Evolutionary conservation across 306 rosid species (phyloP).

Genomic region (Sphenostylis stenocarpa): DNA sequence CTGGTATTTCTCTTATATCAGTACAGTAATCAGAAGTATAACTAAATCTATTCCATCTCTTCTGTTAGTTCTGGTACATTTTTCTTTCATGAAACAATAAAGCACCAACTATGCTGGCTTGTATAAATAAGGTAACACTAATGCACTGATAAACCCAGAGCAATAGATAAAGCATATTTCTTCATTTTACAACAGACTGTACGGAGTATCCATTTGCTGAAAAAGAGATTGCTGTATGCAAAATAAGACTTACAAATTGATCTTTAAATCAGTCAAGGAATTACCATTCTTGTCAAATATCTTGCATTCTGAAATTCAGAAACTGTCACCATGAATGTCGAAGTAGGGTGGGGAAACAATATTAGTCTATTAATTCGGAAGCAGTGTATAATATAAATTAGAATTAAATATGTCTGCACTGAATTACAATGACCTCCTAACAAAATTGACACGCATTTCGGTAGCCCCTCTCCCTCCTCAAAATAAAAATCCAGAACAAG

Average conservation of each 20-base stretch:
- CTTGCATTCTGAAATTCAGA: slow-evolving; percentile 4
- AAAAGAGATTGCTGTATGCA: neutral
- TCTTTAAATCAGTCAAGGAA: neutral
- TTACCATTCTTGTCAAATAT: neutral
- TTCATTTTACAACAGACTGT: neutral
- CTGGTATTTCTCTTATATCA: neutral
- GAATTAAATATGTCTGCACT: neutral
- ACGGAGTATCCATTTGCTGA: neutral
- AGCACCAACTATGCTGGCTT: neutral
- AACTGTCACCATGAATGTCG: neutral
- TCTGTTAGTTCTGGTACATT: neutral
- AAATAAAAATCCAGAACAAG: slow-evolving; percentile 19
- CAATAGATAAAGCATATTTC: neutral
- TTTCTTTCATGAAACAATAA: neutral
- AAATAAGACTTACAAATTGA: neutral
- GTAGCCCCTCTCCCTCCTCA: slow-evolving; percentile 13
- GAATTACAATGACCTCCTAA: slow-evolving; percentile 15
- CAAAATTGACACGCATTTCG: slow-evolving; percentile 28
- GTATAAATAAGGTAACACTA: neutral
- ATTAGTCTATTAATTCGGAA: neutral
- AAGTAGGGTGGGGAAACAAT: neutral
- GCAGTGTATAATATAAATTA: neutral
- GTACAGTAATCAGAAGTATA: neutral
- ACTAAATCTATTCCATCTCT: neutral
- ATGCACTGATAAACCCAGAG: neutral